Evolutionary conservation across 2,329 filamentous ascomycete species (phyloP).

Genomic region (Magnaporthiopsis rhizophila): DNA sequence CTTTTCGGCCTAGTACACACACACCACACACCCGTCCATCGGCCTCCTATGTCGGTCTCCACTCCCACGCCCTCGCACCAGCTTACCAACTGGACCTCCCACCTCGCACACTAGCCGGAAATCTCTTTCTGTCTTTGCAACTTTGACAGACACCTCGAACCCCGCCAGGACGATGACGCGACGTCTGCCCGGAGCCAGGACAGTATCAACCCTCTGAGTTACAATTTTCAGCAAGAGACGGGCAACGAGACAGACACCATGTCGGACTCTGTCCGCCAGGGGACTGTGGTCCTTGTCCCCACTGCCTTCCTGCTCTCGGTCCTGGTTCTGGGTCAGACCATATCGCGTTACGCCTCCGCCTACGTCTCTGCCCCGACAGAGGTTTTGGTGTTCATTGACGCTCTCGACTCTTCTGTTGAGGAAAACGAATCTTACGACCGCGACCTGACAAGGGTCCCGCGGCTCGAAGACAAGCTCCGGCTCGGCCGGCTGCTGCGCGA

Average conservation of each 20-base stretch:
- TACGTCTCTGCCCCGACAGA: constrained; percentile 52
- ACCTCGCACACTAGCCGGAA: background rate
- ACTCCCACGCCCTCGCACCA: background rate
- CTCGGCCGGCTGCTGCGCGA: constrained; percentile 50
- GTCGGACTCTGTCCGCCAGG: constrained; percentile 44
- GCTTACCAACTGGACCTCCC: background rate
- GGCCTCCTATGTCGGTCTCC: background rate
- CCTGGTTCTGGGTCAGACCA: constrained; percentile 44
- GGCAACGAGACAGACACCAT: constrained; percentile 25
- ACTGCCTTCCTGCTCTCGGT: constrained; percentile 49
- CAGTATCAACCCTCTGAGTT: background rate
- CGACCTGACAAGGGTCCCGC: constrained; percentile 48
- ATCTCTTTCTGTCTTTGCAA: background rate
- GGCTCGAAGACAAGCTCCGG: constrained; percentile 55
- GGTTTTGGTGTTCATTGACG: constrained; percentile 49
- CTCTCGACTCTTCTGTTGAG: constrained; percentile 52
- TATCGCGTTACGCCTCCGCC: constrained; percentile 43
- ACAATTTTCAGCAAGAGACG: background rate
- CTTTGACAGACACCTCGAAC: background rate
- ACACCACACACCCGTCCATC: background rate
- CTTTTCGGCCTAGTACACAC: background rate
- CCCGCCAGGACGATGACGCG: background rate
- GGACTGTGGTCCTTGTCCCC: constrained; percentile 49
- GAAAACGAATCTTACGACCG: constrained; percentile 58
- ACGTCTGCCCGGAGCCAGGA: background rate